phyloP scores from a whole-genome alignment of 1,284 basidiomycete genomes.

The Baeospora myosura region DNA sequence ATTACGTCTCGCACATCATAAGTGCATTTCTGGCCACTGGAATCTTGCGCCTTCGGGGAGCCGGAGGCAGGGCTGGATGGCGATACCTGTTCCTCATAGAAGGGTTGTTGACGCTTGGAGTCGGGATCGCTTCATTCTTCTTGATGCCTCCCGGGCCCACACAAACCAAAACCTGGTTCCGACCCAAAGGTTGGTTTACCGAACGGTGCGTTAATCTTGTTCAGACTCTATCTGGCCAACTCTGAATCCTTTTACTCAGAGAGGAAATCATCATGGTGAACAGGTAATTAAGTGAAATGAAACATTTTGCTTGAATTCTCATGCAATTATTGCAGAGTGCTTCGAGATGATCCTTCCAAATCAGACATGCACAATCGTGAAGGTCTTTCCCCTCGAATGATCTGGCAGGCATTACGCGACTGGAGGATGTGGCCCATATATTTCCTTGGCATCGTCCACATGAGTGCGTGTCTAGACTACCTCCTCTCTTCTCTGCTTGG shows the following conservation, averaged over 20 bases:
- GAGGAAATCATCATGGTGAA: conserved; percentile 57
- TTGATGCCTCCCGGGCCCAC: conserved; percentile 65
- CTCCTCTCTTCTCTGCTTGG: background rate
- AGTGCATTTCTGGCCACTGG: conserved; percentile 61
- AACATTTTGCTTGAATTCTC: background rate
- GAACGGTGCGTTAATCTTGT: conserved; percentile 25
- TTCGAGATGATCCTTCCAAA: conserved; percentile 54
- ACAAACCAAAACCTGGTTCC: conserved; percentile 57
- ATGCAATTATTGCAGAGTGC: conserved; percentile 25
- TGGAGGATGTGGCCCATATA: conserved; percentile 55
- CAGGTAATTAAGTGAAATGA: conserved; percentile 20
- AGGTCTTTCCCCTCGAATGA: conserved; percentile 38
- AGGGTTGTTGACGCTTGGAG: conserved; percentile 42
- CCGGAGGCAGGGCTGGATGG: conserved; percentile 49
- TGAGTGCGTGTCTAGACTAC: conserved; percentile 26
- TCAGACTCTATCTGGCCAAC: background rate
- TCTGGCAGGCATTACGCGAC: conserved; percentile 39
- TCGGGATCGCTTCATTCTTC: conserved; percentile 55
- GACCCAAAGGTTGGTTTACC: conserved; percentile 49
- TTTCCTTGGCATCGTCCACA: conserved; percentile 36
- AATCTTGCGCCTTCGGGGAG: conserved; percentile 51
- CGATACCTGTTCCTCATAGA: conserved; percentile 55
- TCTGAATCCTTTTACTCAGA: conserved; percentile 16
- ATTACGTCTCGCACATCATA: conserved; percentile 46
- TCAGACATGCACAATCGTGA: conserved; percentile 62